Conservation (phyloP, 1,139 yeast genomes). For the Candida tunisiensis region DNA sequence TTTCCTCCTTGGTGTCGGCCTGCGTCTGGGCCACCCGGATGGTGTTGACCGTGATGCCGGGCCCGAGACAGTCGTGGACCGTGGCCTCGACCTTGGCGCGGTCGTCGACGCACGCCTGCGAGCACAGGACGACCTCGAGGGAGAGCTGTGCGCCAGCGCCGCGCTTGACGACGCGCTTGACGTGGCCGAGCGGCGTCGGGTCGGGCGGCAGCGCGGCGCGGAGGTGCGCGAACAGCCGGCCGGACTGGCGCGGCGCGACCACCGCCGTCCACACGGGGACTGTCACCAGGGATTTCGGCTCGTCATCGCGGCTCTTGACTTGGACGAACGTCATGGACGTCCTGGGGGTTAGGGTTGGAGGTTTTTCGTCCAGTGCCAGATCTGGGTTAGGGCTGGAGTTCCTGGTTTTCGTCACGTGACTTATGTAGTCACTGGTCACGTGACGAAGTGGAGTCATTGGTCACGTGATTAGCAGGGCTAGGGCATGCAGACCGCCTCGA, state of each 20-base stretch:
- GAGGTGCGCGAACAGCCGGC: conserved; percentile 8
- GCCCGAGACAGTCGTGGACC: conserved; percentile 8
- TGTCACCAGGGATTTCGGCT: no score
- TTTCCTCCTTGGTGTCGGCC: conserved; percentile 49
- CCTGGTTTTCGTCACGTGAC: no score
- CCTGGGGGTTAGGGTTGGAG: no score
- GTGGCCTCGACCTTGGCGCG: conserved; percentile 6
- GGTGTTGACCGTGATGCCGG: conserved; percentile 12
- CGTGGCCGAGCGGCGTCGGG: conserved; percentile 15
- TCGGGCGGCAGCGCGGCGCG: conserved; percentile 15
- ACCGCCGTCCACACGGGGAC: conserved; percentile 6
- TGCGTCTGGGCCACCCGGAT: conserved; percentile 30
- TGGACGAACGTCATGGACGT: no score
- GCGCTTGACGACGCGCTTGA: conserved; percentile 21
- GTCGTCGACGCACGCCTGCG: conserved; percentile 8
- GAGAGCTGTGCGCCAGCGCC: background rate
- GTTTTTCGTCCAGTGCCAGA: no score
- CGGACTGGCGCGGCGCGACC: conserved; percentile 7
- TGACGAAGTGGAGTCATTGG: no score
- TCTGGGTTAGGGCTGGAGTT: no score
- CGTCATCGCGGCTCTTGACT: no score
- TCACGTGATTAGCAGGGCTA: no score
- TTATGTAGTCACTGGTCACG: no score
- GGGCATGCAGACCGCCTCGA: no score
- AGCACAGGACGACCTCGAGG: conserved; percentile 11